phyloP scores from a whole-genome alignment of 73 alveolate species.

The Paramecium tetraurelia region DNA sequence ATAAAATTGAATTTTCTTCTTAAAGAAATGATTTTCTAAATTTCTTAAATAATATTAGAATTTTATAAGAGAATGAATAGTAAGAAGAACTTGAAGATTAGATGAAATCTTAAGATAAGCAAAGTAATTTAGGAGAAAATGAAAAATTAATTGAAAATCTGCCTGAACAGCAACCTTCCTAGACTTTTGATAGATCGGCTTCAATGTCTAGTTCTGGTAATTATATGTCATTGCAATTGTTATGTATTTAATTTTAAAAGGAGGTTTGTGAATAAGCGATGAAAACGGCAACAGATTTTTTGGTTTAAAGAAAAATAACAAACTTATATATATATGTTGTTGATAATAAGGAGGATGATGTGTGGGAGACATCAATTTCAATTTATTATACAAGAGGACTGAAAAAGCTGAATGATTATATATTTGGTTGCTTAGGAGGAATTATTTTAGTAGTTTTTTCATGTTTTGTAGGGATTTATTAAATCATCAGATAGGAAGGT shows the following conservation, averaged over 20 bases:
- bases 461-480: background rate
- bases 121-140: background rate
- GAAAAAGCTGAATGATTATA: background rate
- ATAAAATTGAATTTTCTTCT: background rate
- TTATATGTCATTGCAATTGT: background rate
- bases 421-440: background rate
- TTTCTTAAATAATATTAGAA: background rate
- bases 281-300: conserved; percentile 47
- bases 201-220: background rate
- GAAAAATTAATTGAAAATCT: background rate
- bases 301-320: conserved; percentile 13
- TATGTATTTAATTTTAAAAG: background rate
- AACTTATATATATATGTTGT: conserved; percentile 31
- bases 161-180: background rate
- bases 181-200: background rate
- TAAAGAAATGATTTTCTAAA: background rate
- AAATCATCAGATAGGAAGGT: background rate
- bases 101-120: background rate
- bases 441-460: background rate
- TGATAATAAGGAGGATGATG: conserved; percentile 35
- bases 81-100: background rate
- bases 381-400: background rate
- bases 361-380: conserved; percentile 39
- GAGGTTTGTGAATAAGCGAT: conserved; percentile 40
- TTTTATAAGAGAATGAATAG: background rate